These are phyloP conservation scores for Paramecium pentaurelia DNA, from an alignment of 73 alveolate genomes.

Conservation along the genomic window DNA sequence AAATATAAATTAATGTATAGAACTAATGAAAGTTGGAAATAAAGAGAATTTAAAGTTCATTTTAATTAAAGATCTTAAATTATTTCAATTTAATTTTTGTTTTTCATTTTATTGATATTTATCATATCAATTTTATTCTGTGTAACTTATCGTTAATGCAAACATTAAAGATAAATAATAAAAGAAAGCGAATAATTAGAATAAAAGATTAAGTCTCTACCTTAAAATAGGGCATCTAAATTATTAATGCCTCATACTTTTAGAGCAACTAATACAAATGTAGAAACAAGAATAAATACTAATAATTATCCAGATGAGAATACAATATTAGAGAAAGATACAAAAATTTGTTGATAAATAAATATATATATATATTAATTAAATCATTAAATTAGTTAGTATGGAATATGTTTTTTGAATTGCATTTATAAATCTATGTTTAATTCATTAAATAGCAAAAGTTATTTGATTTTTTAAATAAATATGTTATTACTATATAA, in stretches of 20 bases:
- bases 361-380: neutral
- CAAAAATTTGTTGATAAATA: neutral
- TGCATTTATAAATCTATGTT: neutral
- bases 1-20: neutral
- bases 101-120: neutral
- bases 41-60: neutral
- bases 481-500: neutral
- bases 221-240: neutral
- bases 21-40: neutral
- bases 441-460: neutral
- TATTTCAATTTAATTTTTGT: neutral
- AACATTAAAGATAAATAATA: neutral
- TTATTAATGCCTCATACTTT: constrained; percentile 1
- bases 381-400: neutral
- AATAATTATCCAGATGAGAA: neutral
- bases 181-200: neutral
- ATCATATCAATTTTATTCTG: neutral
- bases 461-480: neutral
- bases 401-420: neutral
- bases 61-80: neutral
- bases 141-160: neutral
- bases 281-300: neutral
- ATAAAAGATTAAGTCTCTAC: neutral
- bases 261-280: neutral
- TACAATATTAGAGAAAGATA: neutral